phyloP scores from a whole-genome alignment of 495 filamentous ascomycete species.

The Tetracladium setigerum region DNA sequence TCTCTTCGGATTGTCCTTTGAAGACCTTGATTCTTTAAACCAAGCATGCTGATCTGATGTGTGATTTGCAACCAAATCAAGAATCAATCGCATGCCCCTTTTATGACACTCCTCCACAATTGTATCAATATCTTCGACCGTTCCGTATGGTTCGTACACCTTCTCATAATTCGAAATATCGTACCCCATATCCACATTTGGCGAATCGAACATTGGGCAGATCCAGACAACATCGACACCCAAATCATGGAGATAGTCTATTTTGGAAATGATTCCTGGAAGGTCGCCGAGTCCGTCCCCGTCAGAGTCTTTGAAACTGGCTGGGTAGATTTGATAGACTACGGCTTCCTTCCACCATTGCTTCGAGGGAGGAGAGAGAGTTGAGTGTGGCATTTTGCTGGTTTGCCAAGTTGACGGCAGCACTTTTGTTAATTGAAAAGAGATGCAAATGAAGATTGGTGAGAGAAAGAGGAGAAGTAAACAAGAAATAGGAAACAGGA shows the following conservation, averaged over 20 bases:
- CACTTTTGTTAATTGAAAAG: too few relatives aligned
- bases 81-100: conserved; percentile 48
- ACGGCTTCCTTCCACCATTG: conserved; percentile 35
- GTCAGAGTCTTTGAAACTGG: conserved; percentile 59
- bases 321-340: conserved; percentile 64
- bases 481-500: too few relatives aligned
- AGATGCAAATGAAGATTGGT: too few relatives aligned
- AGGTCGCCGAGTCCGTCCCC: conserved; percentile 61
- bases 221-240: conserved; percentile 60
- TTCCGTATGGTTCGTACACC: conserved; percentile 52
- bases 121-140: conserved; percentile 55
- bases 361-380: too few relatives aligned
- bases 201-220: conserved; percentile 56
- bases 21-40: conserved; percentile 51
- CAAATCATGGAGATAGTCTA: conserved; percentile 55
- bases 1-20: conserved; percentile 42
- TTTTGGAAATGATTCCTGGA: conserved; percentile 53
- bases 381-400: not conserved
- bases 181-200: conserved; percentile 54
- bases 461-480: too few relatives aligned
- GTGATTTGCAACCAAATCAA: conserved; percentile 61
- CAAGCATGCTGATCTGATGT: conserved; percentile 55
- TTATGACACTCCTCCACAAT: conserved; percentile 46
- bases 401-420: too few relatives aligned
- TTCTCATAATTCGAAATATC: conserved; percentile 60